Base-by-base conservation (phyloP, 2,329 filamentous ascomycete species). In the Microthyrium microscopicum region DNA sequence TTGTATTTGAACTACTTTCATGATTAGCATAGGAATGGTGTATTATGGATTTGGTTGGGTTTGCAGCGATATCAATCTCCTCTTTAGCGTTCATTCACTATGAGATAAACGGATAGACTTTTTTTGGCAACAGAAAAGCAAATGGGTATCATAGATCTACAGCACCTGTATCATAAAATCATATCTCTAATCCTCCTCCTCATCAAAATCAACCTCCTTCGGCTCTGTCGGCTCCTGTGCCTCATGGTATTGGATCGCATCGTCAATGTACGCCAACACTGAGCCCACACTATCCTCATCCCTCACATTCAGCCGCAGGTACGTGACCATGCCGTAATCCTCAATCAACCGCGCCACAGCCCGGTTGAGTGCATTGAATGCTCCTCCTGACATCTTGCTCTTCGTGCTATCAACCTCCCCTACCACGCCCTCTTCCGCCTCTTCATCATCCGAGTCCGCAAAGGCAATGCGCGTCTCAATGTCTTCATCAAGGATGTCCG, bases 281-380 rank as follows among this genome's bases (percentile, higher is more conserved):
- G 68, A 74, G 1, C 69, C 77, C 4, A 95, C 75, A 49, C 87
- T 95, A 46, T 95, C 84, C 57, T 95, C 87, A 46, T 92, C 76
- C 43, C 89, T 79, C 19, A 77, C 78, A 49, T 95, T 81, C 28
- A 95, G 63, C 58, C 85, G 82, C 37, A 94, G 63, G 51, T 93
- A 98, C 30, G 81, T 92, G 9, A 98, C 82, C 82, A 98, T 91
- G 59, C 84, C 92, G 58, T 94, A 98, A 55, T 83, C 89, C 54
- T 95, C 89, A 43, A 98, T 93, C 42, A 98, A 61, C 34, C 80
- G 73, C 1, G 81, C 89, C 4, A 98, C 87, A 0, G 87, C 87
- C 40, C 73, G 70, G 52, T 94, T 94, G 43, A 95, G 60, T 45
- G 73, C 69, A 40, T 80, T 70, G 55, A 93, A 95, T 13, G 80